Conservation (phyloP, 139 green algal species). For the Edaphochlamys debaryana region DNA sequence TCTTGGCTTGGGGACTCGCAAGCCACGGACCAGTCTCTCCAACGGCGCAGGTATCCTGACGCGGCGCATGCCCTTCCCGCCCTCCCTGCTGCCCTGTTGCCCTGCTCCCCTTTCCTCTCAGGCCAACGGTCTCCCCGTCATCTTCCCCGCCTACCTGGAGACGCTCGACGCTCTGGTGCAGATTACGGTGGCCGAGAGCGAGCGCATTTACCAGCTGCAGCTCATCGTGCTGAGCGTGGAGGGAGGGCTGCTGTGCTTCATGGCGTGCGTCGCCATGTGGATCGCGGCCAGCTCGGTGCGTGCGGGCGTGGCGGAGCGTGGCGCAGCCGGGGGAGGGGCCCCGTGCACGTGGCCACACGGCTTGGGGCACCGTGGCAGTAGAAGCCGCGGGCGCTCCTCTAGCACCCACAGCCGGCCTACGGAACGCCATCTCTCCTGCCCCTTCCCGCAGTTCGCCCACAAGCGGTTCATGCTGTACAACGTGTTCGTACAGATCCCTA, state of each 20-base stretch:
- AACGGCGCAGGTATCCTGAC: no score
- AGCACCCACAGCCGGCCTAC: no score
- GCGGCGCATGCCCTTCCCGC: no score
- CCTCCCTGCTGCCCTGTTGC: no score
- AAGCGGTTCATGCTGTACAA: not conserved
- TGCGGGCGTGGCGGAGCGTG: no score
- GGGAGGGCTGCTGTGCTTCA: constrained; percentile 11
- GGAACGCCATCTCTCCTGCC: not conserved
- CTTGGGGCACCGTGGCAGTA: no score
- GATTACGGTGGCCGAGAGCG: not conserved
- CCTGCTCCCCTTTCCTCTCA: no score
- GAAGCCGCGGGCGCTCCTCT: no score
- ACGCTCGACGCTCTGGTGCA: constrained; percentile 7
- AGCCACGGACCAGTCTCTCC: no score
- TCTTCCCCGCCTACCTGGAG: not conserved
- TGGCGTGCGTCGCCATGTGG: not conserved
- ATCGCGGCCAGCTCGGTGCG: not conserved
- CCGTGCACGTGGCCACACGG: no score
- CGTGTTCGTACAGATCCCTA: not conserved
- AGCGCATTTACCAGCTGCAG: constrained; percentile 1
- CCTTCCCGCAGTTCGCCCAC: not conserved
- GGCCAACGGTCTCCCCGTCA: not conserved
- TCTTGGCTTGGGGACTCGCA: no score
- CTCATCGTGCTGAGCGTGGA: constrained; percentile 11
- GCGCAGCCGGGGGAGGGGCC: no score